A percentile compares a stretch with the other conserved stretches of the same genome.
phyloP scores from a whole-genome alignment of 805 yeast species.

The Sugiyamaella smithiae region DNA sequence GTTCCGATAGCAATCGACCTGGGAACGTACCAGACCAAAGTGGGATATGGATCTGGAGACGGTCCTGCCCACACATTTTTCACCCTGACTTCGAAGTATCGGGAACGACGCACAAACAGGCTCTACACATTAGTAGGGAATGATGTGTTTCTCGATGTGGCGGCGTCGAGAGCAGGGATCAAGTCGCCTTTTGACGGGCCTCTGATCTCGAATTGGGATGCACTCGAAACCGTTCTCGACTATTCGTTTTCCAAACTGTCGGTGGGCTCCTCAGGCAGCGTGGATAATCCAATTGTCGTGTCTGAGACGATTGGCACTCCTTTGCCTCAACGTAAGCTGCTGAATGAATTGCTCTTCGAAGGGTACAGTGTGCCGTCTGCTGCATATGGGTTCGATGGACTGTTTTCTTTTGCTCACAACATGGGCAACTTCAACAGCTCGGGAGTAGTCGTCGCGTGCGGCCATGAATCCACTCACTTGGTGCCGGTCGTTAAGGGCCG shows the following conservation, averaged over 20 bases:
- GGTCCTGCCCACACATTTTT: slow-evolving; percentile 63
- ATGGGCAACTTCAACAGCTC: slow-evolving; percentile 20
- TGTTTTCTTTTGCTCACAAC: slow-evolving; percentile 74
- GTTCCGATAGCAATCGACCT: slow-evolving; percentile 87
- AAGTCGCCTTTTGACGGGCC: slow-evolving; percentile 86
- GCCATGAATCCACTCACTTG: slow-evolving; percentile 76
- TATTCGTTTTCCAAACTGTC: slow-evolving; percentile 79
- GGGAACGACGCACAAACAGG: slow-evolving; percentile 67
- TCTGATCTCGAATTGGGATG: slow-evolving; percentile 88
- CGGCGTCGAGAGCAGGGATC: slow-evolving; percentile 58
- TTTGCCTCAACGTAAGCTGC: slow-evolving; percentile 60
- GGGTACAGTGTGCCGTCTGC: slow-evolving; percentile 72
- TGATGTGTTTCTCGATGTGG: slow-evolving; percentile 70
- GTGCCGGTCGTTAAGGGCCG: slow-evolving; percentile 76
- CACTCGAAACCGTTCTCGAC: slow-evolving; percentile 76
- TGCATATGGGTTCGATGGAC: slow-evolving; percentile 76
- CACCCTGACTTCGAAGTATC: slow-evolving; percentile 62
- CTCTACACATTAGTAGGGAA: slow-evolving; percentile 73
- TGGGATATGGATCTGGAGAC: slow-evolving; percentile 33
- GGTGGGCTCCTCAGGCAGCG: slow-evolving; percentile 50
- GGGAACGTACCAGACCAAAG: slow-evolving; percentile 55
- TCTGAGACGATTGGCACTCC: slow-evolving; percentile 77
- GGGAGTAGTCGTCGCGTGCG: slow-evolving; percentile 81
- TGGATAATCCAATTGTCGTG: slow-evolving; percentile 77
- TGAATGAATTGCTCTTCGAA: slow-evolving; percentile 85